Conservation (phyloP, 2,329 filamentous ascomycete genomes). For the Fusarium verticillioides region DNA sequence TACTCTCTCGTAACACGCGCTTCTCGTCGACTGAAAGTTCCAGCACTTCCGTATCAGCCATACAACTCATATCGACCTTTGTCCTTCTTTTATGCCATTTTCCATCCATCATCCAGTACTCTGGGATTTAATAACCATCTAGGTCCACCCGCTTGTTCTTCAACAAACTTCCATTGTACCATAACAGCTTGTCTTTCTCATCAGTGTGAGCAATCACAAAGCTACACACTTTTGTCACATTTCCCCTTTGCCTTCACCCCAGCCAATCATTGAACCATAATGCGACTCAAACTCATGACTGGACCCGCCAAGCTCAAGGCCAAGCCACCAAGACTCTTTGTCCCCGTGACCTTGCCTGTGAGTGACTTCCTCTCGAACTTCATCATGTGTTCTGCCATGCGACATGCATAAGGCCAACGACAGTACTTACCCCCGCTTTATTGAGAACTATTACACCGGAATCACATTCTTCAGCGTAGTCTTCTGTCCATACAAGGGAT, state of each 20-base stretch:
- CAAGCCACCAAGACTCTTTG: slow-evolving; percentile 59
- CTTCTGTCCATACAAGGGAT: slow-evolving; percentile 51
- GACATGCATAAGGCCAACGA: slow-evolving; percentile 53
- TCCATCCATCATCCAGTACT: slow-evolving; percentile 54
- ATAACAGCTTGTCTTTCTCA: slow-evolving; percentile 49
- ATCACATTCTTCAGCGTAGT: slow-evolving; percentile 55
- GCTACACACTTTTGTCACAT: slow-evolving; percentile 48
- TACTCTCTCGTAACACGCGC: slow-evolving; percentile 9
- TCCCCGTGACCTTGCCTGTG: slow-evolving; percentile 55
- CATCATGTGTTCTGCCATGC: slow-evolving; percentile 56
- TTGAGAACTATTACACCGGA: slow-evolving; percentile 55
- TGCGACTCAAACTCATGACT: slow-evolving; percentile 53
- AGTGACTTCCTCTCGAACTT: slow-evolving; percentile 52
- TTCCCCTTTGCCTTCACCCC: slow-evolving; percentile 25
- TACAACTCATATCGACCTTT: slow-evolving; percentile 52
- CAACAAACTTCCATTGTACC: slow-evolving; percentile 56
- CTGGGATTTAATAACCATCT: slow-evolving; percentile 47
- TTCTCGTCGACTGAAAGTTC: slow-evolving; percentile 8
- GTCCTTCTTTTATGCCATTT: slow-evolving; percentile 48
- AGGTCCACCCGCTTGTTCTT: slow-evolving; percentile 50
- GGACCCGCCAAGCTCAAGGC: slow-evolving; percentile 52
- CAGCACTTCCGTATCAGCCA: slow-evolving; percentile 38
- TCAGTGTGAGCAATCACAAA: slow-evolving; percentile 56
- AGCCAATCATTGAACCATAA: slow-evolving; percentile 55
- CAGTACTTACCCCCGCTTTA: slow-evolving; percentile 49